These are phyloP conservation scores for Fusarium sulawesiense DNA, from an alignment of 2,329 filamentous ascomycete genomes.

Conservation along the genomic window DNA sequence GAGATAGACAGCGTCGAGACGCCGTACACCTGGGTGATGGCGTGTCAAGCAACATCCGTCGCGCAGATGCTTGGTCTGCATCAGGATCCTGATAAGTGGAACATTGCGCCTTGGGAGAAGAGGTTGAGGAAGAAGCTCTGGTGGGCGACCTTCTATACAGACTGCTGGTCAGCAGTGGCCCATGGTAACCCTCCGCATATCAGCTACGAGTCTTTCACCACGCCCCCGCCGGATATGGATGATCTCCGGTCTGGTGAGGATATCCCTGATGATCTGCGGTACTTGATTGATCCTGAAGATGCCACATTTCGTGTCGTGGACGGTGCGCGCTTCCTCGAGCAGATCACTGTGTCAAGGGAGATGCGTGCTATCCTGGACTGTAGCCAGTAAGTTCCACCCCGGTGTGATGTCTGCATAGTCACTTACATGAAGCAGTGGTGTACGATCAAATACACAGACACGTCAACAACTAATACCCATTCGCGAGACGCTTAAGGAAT, in stretches of 20 bases:
- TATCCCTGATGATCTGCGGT: constrained; percentile 49
- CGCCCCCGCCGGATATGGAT: constrained; percentile 53
- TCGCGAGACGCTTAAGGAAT: constrained; percentile 50
- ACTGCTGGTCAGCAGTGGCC: constrained; percentile 59
- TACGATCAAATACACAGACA: constrained; percentile 29
- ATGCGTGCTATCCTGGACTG: constrained; percentile 51
- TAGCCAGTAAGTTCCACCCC: constrained; percentile 47
- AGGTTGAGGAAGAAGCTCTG: constrained; percentile 57
- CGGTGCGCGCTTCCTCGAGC: constrained; percentile 54
- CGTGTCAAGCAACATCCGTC: constrained; percentile 57
- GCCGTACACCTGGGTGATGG: constrained; percentile 57
- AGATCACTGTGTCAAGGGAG: constrained; percentile 48
- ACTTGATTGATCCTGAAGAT: constrained; percentile 52
- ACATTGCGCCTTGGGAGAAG: constrained; percentile 57
- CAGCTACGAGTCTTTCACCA: constrained; percentile 54
- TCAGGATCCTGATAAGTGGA: constrained; percentile 57
- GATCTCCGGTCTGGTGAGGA: constrained; percentile 58
- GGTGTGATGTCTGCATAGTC: background rate
- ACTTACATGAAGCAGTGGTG: constrained; percentile 25
- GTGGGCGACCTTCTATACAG: constrained; percentile 58
- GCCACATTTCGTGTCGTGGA: constrained; percentile 49
- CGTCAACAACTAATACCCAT: constrained; percentile 42
- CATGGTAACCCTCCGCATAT: constrained; percentile 62
- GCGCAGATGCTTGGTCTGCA: constrained; percentile 61
- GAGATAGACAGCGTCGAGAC: constrained; percentile 60